These are phyloP conservation scores for Neocallimastix lanati DNA, from an alignment of 192 early-diverging fungal genomes.

Conservation along the genomic window DNA sequence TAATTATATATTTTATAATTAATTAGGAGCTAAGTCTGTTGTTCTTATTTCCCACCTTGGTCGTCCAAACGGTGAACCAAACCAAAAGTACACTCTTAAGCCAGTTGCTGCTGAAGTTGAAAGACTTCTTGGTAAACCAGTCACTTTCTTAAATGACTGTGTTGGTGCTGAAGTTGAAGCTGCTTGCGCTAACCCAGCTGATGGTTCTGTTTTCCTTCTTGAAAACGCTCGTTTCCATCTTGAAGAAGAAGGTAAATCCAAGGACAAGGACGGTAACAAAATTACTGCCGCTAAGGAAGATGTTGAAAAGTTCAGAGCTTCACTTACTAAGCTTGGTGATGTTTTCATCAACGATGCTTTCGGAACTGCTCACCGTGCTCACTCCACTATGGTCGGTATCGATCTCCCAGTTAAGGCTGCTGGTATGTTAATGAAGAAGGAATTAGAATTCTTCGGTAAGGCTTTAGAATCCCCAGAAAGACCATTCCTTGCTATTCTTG, in stretches of 20 bases:
- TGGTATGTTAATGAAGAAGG: slow-evolving; percentile 96
- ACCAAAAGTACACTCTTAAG: slow-evolving; percentile 76
- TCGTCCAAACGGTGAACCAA: slow-evolving; percentile 80
- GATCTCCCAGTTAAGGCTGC: slow-evolving; percentile 75
- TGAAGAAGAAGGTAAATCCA: slow-evolving; percentile 89
- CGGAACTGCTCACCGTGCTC: slow-evolving; percentile 95
- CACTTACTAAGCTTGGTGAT: slow-evolving; percentile 82
- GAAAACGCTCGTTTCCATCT: slow-evolving; percentile 98
- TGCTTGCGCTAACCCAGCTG: slow-evolving; percentile 40
- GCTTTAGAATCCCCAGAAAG: slow-evolving; percentile 78
- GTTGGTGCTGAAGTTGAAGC: slow-evolving; percentile 76
- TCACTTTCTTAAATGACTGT: slow-evolving; percentile 85
- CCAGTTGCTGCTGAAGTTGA: slow-evolving; percentile 75
- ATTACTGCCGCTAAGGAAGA: slow-evolving; percentile 68
- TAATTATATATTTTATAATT: background rate
- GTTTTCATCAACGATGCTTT: slow-evolving; percentile 98
- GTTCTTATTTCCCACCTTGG: slow-evolving; percentile 95
- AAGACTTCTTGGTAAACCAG: slow-evolving; percentile 56
- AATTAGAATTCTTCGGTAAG: slow-evolving; percentile 96
- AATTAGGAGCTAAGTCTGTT: slow-evolving; percentile 58
- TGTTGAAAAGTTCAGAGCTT: slow-evolving; percentile 73
- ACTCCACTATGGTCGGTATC: slow-evolving; percentile 88
- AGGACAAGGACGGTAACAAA: slow-evolving; percentile 79
- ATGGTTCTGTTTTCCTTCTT: slow-evolving; percentile 66
- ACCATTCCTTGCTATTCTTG: slow-evolving; percentile 92